These are phyloP conservation scores for Quillaja saponaria DNA, from an alignment of 306 rosid species.

Conservation along the genomic window DNA sequence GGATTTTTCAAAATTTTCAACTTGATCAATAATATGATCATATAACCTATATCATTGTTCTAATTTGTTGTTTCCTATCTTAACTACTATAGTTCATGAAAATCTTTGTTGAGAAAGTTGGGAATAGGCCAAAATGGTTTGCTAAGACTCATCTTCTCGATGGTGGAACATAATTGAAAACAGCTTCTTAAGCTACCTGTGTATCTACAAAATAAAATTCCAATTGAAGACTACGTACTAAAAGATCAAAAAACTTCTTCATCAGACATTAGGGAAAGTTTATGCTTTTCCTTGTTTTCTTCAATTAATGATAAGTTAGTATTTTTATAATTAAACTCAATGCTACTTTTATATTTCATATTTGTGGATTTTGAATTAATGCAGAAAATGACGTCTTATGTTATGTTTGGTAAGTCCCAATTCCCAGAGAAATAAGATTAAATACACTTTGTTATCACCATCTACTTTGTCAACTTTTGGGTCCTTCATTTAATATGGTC, in stretches of 20 bases:
- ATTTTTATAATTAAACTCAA: not conserved
- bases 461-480: conserved; percentile 34
- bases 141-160: not conserved
- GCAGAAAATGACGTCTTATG: not conserved
- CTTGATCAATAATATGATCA: no score
- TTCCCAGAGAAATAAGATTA: not conserved
- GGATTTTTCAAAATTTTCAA: not conserved
- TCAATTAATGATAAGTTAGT: not conserved
- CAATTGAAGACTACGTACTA: no score
- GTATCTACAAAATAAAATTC: not conserved
- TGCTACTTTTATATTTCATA: not conserved
- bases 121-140: not conserved
- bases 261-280: not conserved
- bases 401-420: not conserved
- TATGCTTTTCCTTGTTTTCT: not conserved
- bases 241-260: no score
- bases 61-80: not conserved
- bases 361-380: not conserved
- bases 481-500: conserved; percentile 32
- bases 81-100: no score
- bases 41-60: no score
- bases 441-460: conserved; percentile 30
- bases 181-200: not conserved
- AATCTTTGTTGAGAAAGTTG: not conserved
- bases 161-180: not conserved